Base-by-base conservation (phyloP, 2,329 filamentous ascomycete species). In the Bipolaris cookei region DNA sequence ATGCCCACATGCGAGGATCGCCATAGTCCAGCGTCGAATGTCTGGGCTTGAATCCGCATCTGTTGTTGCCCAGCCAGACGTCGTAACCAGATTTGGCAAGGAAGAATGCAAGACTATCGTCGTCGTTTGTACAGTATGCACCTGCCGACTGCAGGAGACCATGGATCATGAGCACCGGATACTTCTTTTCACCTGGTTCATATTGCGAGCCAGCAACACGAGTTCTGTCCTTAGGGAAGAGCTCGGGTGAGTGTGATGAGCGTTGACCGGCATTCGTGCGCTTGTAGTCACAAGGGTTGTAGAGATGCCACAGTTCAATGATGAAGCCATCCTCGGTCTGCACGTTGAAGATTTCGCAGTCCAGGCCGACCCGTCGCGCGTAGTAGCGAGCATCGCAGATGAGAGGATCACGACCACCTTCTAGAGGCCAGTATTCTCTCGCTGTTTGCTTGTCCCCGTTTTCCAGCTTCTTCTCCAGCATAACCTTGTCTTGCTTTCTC, bases 311-410 rank as follows among this genome's bases (percentile, higher is more conserved):
- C 1, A 97, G 81, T 20, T 90, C 87, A 60, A 97, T 90, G 43
- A 97, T 86, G 72, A 97, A 97, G 0, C 93, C 93, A 69, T 98
- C 94, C 73, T 97, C 93, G 0, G 94, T 97, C 75, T 96, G 89
- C 0, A 97, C 92, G 47, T 90, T 83, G 68, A 92, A 91, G 8
- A 85, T 84, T 70, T 97, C 93, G 21, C 92, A 86, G 59, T 97
- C 92, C 1, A 98, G 83, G 0, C 94, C 94, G 13, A 97, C 92
- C 11, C 93, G 83, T 18, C 91, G 84, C 1, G 94, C 93, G 72
- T 98, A 97, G 72, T 97, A 95, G 2, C 84, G 84, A 18, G 93
- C 86, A 67, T 97, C 90, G 68, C 90, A 91, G 6, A 90, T 77
- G 6, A 97, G 79, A 3, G 86, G 88, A 74, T 97, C 94, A 6